Percentiles rank a stretch among this genome's conserved stretches.
Conservation (phyloP, 2,329 filamentous ascomycete species). For the Phoma sp. region DNA sequence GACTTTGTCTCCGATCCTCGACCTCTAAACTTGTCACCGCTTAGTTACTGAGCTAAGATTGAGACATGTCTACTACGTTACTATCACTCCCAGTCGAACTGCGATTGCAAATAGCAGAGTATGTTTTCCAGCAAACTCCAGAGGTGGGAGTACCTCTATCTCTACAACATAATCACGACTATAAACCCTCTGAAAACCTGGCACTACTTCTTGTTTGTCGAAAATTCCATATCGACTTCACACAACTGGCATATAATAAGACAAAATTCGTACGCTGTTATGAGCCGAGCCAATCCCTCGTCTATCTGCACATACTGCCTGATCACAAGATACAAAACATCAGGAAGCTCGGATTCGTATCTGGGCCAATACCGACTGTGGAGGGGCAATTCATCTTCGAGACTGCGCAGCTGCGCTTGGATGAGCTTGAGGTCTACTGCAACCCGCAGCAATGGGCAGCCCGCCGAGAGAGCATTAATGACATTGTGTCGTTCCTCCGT, state of each 20-base stretch:
- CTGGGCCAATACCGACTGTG: too few species aligned
- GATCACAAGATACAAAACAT: conserved; percentile 28
- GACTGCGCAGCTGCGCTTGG: conserved; percentile 31
- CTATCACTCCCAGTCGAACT: conserved; percentile 47
- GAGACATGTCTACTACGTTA: conserved; percentile 12
- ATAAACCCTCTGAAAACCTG: conserved; percentile 29
- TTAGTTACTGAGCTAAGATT: too few species aligned
- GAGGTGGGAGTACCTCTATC: background rate
- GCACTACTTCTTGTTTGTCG: conserved; percentile 47
- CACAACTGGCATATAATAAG: conserved; percentile 40
- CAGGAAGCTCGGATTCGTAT: conserved; percentile 39
- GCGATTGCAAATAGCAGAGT: conserved; percentile 40
- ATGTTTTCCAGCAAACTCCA: conserved; percentile 28
- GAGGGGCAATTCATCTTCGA: conserved; percentile 36
- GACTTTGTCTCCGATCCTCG: background rate
- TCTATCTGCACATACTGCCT: background rate
- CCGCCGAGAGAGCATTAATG: background rate
- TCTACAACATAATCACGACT: background rate
- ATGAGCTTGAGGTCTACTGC: conserved; percentile 29
- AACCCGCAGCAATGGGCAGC: too few species aligned
- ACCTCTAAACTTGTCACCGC: too few species aligned
- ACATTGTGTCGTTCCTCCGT: conserved; percentile 38
- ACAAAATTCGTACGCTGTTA: conserved; percentile 46
- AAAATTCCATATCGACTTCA: conserved; percentile 46
- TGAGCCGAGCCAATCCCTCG: background rate